Base-by-base conservation (phyloP, 148 eudicot species). In the Pouteria glomerata region DNA sequence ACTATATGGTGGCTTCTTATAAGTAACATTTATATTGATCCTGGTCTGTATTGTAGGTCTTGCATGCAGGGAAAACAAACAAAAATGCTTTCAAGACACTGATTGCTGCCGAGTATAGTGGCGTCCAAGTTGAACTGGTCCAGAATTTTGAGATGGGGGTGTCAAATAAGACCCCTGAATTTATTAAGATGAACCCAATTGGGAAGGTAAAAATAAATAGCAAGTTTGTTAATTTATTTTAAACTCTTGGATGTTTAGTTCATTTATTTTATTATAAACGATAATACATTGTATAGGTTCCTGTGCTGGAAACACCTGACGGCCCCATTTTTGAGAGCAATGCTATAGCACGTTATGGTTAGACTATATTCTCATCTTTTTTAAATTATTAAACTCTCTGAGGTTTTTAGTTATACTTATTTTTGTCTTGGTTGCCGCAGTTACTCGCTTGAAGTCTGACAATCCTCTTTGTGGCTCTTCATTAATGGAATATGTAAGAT, bases 11-110 rank as follows among this genome's bases (percentile, higher is more conserved):
- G 29, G 61, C 30, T 4, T 35, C 37, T 41, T 21, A 11, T 14
- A 2, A 53, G 21, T 14, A 26, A 63, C 6, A 3, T 63, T 11
- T 51, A 13, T 15, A 14, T 29, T 4, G 5, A 14, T 66, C 33
- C 2, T 58, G 58, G n/a, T 8, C 71, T 31, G 12, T 68, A n/a
- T 64, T 72, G 3, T 72, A 90, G 96, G 74, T 85, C 66, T 68
- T 90, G 84, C 89, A 90, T 71, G 71, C 86, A 0, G 78, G 80
- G 39, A 72, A 52, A 26, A 67, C 47, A 13, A 88, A 88, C 82
- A 90, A 88, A 79, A 90, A 90, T 83, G 89, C 82, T 50, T 82
- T 34, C 75, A 90, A 90, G 85, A 80, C 84, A 27, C 91, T 90
- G 48, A 86, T 90, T 68, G 89, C 89, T 6, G 89, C 91, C 1